Base-by-base conservation (phyloP, 2,329 filamentous ascomycete genomes). In the Cladosporium sp. region DNA sequence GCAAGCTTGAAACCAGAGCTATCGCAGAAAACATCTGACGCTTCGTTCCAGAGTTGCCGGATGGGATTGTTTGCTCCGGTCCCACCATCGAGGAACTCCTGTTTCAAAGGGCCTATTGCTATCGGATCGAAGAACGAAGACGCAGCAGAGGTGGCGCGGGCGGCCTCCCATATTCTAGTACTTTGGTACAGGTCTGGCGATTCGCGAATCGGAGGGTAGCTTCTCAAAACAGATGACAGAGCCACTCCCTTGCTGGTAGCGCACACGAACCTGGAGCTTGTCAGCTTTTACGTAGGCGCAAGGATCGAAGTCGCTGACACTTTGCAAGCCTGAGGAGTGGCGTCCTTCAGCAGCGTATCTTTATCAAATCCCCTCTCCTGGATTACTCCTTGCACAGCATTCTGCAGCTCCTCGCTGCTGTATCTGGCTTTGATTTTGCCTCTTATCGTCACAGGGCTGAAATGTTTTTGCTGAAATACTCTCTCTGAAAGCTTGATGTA, bases 11-110 rank as follows among this genome's bases (percentile, higher is more conserved):
- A 17, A 3, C 6, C 4, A 12, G 4, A 17, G 19, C 7, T 22
- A 15, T 15, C 15, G 18, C 20, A 19, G 22, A 40, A 34, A 6
- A 41, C 19, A 20, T 51, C 32, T 34, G 41, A 18, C 39, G 70
- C 72, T 56, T 76, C 63, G 19, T 64, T 62, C 68, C 66, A 72
- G 5, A 76, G 54, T 29, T 67, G 56, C 6, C 60, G 54, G 15
- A 74, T 61, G 1, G 74, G 74, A 40, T 76, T 77, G 64, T 77
- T 76, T 47, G 75, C 73, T 20, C 73, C 68, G 32, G 76, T 76
- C 13, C 73, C 74, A 20, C 74, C 74, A 50, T 77, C 74, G 57
- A 76, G 75, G 66, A 76, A 76, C 12, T 66, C 68, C 41, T 59
- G 61, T 42, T 63, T 60, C 34, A 64, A 63, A 18, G 65, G 66